A percentile compares a stretch with the other conserved stretches of the same genome.
Evolutionary conservation across 305 asterid species (phyloP).

Genomic region (Rubia peregrina): DNA sequence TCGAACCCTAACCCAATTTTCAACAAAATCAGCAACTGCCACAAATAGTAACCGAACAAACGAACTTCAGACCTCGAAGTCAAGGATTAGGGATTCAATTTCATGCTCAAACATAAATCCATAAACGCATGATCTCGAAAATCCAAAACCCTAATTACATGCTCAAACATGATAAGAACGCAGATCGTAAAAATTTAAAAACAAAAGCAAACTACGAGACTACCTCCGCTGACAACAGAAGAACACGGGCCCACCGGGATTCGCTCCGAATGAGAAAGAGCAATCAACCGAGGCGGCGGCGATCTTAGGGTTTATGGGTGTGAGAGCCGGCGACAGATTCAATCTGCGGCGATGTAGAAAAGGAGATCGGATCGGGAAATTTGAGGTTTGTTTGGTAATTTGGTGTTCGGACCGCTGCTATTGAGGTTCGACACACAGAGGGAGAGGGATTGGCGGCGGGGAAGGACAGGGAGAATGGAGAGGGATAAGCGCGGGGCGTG

Average conservation of each 20-base stretch:
- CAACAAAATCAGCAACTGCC: background rate
- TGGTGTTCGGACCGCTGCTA: background rate
- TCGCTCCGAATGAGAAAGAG: background rate
- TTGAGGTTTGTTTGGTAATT: background rate
- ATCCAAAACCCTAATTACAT: background rate
- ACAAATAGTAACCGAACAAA: background rate
- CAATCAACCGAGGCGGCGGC: background rate
- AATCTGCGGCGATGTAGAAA: no score
- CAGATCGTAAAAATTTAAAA: background rate
- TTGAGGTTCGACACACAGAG: background rate
- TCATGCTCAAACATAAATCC: background rate
- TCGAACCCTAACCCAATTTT: slow-evolving; percentile 2
- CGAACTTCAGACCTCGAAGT: background rate
- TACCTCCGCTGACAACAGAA: background rate
- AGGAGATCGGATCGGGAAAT: background rate
- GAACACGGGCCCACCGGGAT: background rate
- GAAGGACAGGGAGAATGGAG: background rate
- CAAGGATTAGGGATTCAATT: background rate
- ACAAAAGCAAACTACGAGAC: background rate
- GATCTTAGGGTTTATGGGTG: background rate
- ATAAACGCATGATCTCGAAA: background rate
- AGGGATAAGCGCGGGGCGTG: background rate
- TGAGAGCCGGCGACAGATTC: no score
- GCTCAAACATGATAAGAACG: background rate
- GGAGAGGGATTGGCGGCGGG: background rate